phyloP scores from a whole-genome alignment of 169 alveolate species.

The Eimeria maxima region DNA sequence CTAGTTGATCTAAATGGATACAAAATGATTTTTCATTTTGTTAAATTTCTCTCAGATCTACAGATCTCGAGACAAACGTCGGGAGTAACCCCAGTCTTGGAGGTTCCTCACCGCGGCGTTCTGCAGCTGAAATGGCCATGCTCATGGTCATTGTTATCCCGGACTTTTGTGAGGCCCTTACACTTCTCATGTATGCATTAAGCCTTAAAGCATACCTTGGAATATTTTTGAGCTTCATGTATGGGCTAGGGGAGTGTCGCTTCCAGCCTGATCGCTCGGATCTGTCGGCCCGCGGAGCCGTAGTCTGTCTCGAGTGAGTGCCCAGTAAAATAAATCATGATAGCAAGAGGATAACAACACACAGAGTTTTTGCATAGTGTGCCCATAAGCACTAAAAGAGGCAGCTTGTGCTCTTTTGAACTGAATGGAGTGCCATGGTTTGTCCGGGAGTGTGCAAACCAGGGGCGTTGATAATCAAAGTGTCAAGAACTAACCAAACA shows the following conservation, averaged over 20 bases:
- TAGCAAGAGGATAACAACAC: not conserved
- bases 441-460: not conserved
- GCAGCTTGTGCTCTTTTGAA: not conserved
- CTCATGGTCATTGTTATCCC: too few relatives aligned
- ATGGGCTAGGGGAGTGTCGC: not conserved
- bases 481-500: not conserved
- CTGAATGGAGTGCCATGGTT: not conserved
- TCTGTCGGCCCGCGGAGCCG: not conserved
- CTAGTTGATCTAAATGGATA: not conserved
- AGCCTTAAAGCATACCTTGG: not conserved
- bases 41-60: not conserved
- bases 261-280: too few relatives aligned
- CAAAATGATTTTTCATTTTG: not conserved
- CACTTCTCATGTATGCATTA: not conserved
- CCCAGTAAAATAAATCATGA: not conserved
- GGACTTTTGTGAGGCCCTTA: too few relatives aligned
- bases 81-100: not conserved
- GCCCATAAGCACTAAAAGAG: not conserved
- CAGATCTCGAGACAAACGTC: not conserved
- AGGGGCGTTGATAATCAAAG: not conserved
- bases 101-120: not conserved
- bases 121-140: too few relatives aligned
- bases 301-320: not conserved
- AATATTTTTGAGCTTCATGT: not conserved
- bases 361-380: not conserved